These are phyloP conservation scores for Talaromyces sp. DNA, from an alignment of 2,329 filamentous ascomycete genomes.

Conservation along the genomic window DNA sequence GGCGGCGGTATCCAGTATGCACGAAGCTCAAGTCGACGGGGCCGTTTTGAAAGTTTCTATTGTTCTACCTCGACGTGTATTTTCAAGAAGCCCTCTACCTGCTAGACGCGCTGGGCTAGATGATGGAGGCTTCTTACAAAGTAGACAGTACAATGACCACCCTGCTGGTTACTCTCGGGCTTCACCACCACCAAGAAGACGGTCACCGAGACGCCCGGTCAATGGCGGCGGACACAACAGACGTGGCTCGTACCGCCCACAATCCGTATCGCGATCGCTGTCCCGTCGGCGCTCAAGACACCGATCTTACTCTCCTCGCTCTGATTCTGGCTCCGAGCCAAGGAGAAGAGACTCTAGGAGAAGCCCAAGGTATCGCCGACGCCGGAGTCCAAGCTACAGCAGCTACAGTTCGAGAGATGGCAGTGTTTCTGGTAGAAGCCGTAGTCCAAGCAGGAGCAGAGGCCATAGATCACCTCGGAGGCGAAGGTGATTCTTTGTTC, in stretches of 20 bases:
- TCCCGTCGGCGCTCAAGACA: constrained; percentile 34
- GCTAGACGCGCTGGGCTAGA: constrained; percentile 59
- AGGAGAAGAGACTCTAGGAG: constrained; percentile 31
- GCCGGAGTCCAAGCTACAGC: constrained; percentile 58
- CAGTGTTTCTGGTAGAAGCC: constrained; percentile 46
- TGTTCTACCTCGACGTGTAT: constrained; percentile 74
- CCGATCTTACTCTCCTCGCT: constrained; percentile 31
- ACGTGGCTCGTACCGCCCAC: constrained; percentile 55
- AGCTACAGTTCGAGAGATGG: constrained; percentile 58
- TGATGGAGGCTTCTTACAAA: constrained; percentile 44
- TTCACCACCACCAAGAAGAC: constrained; percentile 23
- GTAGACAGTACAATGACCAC: constrained; percentile 20
- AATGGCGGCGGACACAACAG: constrained; percentile 42
- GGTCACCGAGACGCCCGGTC: constrained; percentile 35
- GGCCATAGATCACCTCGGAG: background rate
- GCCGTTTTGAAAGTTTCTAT: constrained; percentile 80
- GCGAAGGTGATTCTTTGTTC: constrained; percentile 2
- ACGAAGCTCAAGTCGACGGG: constrained; percentile 91
- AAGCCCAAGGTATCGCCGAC: constrained; percentile 37
- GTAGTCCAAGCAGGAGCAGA: constrained; percentile 40
- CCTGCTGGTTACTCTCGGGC: constrained; percentile 18
- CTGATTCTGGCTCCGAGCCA: constrained; percentile 38
- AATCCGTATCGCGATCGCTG: constrained; percentile 48
- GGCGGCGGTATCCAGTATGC: constrained; percentile 89
- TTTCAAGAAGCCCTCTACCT: constrained; percentile 72